These are phyloP conservation scores for Chlorencoelia australis DNA, from an alignment of 2,329 filamentous ascomycete species.

Conservation along the genomic window DNA sequence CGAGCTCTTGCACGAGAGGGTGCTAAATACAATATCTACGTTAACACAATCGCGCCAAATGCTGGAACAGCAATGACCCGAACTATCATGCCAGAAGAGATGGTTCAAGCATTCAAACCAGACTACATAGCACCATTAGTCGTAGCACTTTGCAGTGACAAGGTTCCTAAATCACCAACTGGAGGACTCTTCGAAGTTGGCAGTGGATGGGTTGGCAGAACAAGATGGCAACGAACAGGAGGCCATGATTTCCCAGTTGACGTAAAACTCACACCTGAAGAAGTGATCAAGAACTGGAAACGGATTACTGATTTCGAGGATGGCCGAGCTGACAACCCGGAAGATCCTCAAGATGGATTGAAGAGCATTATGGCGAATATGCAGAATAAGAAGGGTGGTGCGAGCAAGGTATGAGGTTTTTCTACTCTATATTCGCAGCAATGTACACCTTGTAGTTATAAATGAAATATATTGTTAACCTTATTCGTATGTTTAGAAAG, in stretches of 20 bases:
- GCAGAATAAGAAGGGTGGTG: conserved; percentile 55
- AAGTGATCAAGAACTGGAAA: conserved; percentile 64
- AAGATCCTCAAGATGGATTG: conserved; percentile 65
- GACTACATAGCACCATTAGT: conserved; percentile 95
- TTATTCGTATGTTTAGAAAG: conserved; percentile 20
- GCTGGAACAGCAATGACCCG: conserved; percentile 92
- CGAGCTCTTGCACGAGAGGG: conserved; percentile 88
- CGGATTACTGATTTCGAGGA: conserved; percentile 82
- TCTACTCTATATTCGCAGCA: conserved; percentile 2
- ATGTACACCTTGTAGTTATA: conserved; percentile 20
- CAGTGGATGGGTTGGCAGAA: conserved; percentile 84
- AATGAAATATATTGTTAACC: conserved; percentile 22
- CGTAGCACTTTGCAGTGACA: conserved; percentile 74
- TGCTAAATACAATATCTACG: conserved; percentile 92
- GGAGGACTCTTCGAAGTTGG: conserved; percentile 90
- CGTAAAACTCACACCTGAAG: conserved; percentile 73
- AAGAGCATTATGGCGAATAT: conserved; percentile 77
- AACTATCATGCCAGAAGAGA: conserved; percentile 89
- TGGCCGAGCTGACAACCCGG: conserved; percentile 76
- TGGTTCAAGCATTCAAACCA: conserved; percentile 98
- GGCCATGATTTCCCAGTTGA: conserved; percentile 89
- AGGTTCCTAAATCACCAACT: conserved; percentile 73
- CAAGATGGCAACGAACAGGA: conserved; percentile 87
- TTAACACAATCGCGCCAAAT: conserved; percentile 97
- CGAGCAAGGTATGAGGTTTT: conserved; percentile 47